Evolutionary conservation across 805 yeast genomes (phyloP), one percentile per base, ranked within the genome.

Genomic region (Cyberlindnera subsufficiens): DNA sequence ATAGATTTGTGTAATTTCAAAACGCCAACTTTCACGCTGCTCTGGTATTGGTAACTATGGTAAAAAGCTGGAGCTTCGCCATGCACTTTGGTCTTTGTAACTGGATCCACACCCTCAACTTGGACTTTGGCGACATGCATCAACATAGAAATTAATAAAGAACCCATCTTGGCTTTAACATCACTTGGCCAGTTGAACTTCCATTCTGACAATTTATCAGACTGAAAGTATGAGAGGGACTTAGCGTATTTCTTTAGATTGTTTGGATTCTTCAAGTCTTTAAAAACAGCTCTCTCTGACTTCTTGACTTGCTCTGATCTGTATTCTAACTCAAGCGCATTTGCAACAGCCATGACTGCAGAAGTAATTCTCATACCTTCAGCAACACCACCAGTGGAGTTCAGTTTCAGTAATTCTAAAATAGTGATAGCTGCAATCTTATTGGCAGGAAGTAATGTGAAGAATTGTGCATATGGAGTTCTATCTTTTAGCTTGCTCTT

Each of bases 61-160:
- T 80, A 81, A 55, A 93, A 85, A 0, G 98, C 98, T 2, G 97
- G 96, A 7, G 89, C 91, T 32, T 74, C 68, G 17, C 90, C 95
- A 29, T 65, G 64, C n/a, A 86, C 82, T 1, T 60, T 60, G 40
- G 77, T 65, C 10, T 85, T 83, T 0, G 95, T 82, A 2, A 78
- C 70, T 2, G 97, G 97, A 58, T 91, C 96, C 1, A 66, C 71
- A 37, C 90, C 96, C 31, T 72, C 69, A 3, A 90, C 96, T 19
- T 79, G 74, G 11, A 91, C 83, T 54, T 79, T 84, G 3, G 97
- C 96, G 19, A 84, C 87, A 51, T 86, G 85, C 55, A 91, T 70
- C 42, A 93, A 64, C 52, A 84, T 68, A 3, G 95, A 78, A 11
- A 86, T 71, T 45, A 93, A 68, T 8, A 84, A 74, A 1, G 96